Percentiles rank a stretch among this genome's conserved stretches.
phyloP scores from a whole-genome alignment of 1,139 yeast species.

The Magnusiomyces ingens region DNA sequence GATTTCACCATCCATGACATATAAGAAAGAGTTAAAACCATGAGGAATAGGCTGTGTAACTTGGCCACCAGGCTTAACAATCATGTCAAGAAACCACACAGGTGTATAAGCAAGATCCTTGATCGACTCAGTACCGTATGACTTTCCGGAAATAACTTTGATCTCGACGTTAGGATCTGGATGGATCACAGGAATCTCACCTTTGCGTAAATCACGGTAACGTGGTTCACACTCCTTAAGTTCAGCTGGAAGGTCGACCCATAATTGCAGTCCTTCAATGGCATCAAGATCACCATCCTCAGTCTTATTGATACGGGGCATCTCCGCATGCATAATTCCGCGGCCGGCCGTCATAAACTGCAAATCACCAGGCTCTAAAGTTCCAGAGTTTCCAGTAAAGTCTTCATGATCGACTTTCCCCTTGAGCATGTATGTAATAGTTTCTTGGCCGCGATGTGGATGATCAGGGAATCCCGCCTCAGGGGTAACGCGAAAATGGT shows the following conservation, averaged over 20 bases:
- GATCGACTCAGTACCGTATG: slow-evolving; percentile 67
- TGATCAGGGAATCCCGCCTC: slow-evolving; percentile 89
- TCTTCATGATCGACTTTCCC: slow-evolving; percentile 90
- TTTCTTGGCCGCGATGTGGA: slow-evolving; percentile 90
- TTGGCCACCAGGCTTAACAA: slow-evolving; percentile 59
- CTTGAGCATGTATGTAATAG: slow-evolving; percentile 64
- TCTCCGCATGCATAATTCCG: slow-evolving; percentile 81
- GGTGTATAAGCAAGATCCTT: slow-evolving; percentile 78
- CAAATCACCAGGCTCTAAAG: slow-evolving; percentile 75
- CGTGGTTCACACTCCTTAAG: slow-evolving; percentile 68
- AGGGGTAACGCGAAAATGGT: slow-evolving; percentile 59
- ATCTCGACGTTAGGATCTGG: slow-evolving; percentile 68
- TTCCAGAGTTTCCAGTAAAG: slow-evolving; percentile 77
- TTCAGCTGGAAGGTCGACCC: slow-evolving; percentile 82
- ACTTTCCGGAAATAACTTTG: slow-evolving; percentile 69
- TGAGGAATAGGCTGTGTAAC: slow-evolving; percentile 54
- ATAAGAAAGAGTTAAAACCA: slow-evolving; percentile 67
- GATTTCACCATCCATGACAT: slow-evolving; percentile 60
- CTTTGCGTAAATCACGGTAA: slow-evolving; percentile 67
- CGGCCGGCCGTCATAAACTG: slow-evolving; percentile 95
- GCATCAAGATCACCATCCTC: slow-evolving; percentile 25
- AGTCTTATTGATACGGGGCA: slow-evolving; percentile 62
- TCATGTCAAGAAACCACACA: slow-evolving; percentile 63
- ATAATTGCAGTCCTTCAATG: slow-evolving; percentile 72
- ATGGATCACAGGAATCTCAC: slow-evolving; percentile 62